Evolutionary conservation across 306 rosid genomes (phyloP).

Genomic region (Geum urbanum): DNA sequence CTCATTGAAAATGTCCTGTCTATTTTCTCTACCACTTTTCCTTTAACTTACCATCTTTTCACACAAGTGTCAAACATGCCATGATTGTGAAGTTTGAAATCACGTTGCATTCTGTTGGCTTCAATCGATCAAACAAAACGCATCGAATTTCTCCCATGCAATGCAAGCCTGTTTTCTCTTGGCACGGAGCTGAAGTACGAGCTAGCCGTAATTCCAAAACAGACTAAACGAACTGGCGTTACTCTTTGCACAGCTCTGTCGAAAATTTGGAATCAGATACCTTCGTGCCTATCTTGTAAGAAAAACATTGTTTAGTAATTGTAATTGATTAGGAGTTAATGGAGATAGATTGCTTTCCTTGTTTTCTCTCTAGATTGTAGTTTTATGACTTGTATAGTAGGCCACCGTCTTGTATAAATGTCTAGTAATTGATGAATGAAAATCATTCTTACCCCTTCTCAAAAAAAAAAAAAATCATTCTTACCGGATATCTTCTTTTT

Average conservation of each 20-base stretch:
- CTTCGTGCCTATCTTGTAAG: background rate
- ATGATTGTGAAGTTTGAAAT: background rate
- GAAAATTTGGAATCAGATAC: background rate
- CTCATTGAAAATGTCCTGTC: background rate
- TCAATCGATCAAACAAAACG: background rate
- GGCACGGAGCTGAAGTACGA: background rate
- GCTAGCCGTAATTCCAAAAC: background rate
- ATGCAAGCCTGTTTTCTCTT: background rate
- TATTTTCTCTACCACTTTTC: background rate
- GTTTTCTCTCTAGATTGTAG: too few species aligned
- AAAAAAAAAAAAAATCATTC: too few species aligned
- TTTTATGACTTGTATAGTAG: too few species aligned
- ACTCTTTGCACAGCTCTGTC: background rate
- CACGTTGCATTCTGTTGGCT: background rate
- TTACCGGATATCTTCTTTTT: too few species aligned
- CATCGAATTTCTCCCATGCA: background rate
- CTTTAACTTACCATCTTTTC: background rate
- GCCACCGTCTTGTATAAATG: too few species aligned
- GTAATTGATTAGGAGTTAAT: too few species aligned
- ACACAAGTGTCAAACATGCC: constrained; percentile 12
- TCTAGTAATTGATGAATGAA: too few species aligned
- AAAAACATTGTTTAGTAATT: too few species aligned
- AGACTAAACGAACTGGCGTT: background rate
- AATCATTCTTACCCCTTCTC: too few species aligned
- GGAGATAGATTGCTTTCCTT: too few species aligned